phyloP scores from a whole-genome alignment of 2,329 filamentous ascomycete genomes.

The Trichoderma lentiforme region DNA sequence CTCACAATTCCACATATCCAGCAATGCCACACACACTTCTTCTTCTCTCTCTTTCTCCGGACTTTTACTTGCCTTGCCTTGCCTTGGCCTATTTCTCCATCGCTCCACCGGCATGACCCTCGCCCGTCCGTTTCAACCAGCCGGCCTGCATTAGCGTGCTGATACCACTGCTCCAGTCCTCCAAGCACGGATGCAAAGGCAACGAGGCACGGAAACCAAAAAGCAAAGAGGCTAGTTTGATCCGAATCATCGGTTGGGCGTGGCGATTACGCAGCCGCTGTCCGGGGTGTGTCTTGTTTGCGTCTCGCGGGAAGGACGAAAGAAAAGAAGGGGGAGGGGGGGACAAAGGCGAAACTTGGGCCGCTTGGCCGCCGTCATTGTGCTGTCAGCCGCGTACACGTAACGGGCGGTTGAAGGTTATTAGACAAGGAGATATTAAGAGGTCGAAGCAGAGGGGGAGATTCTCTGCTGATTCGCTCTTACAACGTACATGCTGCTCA shows the following conservation, averaged over 20 bases:
- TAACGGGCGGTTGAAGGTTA: not conserved
- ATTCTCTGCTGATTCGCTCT: not conserved
- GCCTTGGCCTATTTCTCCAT: not conserved
- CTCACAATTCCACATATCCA: not conserved
- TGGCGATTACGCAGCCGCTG: constrained; percentile 8
- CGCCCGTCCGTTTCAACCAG: not conserved
- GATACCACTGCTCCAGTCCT: not conserved
- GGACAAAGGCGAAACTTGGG: not conserved
- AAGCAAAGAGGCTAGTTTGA: not conserved
- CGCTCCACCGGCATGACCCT: not conserved
- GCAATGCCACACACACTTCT: not conserved
- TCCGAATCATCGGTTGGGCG: not conserved
- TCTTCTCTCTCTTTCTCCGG: not conserved
- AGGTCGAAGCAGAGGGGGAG: not conserved
- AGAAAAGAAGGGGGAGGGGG: not conserved
- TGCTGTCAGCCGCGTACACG: constrained; percentile 6
- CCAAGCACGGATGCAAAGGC: not conserved
- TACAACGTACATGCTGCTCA: not conserved
- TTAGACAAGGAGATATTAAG: not conserved
- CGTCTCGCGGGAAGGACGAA: not conserved
- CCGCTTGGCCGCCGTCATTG: constrained; percentile 12
- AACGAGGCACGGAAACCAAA: not conserved
- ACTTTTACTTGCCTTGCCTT: not conserved
- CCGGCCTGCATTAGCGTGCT: not conserved
- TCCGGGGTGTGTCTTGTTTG: not conserved